Conservation (phyloP, 305 asterid species). For the Fraxinus sp. region DNA sequence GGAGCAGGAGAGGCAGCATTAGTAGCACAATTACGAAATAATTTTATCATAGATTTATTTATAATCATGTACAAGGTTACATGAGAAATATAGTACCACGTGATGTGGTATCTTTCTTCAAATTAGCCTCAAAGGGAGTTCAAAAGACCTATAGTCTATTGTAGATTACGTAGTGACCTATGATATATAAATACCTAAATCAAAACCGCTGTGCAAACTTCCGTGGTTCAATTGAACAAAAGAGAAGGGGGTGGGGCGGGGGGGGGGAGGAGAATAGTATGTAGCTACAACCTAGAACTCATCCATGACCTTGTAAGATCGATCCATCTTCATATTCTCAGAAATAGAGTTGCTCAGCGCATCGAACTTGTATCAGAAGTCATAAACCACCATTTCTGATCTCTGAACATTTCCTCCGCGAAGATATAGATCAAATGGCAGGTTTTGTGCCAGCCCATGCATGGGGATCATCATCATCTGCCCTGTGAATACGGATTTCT, state of each 20-base stretch:
- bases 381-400: not conserved
- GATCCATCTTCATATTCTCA: not conserved
- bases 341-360: not conserved
- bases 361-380: slow-evolving; percentile 5
- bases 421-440: slow-evolving; percentile 34
- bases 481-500: slow-evolving; percentile 51
- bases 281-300: not conserved
- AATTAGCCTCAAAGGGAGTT: not conserved
- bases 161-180: not conserved
- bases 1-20: not conserved
- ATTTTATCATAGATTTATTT: not conserved
- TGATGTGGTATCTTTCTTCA: not conserved
- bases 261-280: not conserved
- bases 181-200: not conserved
- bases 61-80: not conserved
- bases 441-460: slow-evolving; percentile 63
- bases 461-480: slow-evolving; percentile 64
- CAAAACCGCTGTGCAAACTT: not conserved
- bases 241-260: not conserved
- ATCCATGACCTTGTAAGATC: not conserved
- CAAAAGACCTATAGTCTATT: not conserved
- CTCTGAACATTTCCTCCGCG: not conserved
- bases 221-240: not conserved
- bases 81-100: not conserved
- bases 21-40: not conserved